Conservation (phyloP, 805 yeast species). For the Starmera amethionina region DNA sequence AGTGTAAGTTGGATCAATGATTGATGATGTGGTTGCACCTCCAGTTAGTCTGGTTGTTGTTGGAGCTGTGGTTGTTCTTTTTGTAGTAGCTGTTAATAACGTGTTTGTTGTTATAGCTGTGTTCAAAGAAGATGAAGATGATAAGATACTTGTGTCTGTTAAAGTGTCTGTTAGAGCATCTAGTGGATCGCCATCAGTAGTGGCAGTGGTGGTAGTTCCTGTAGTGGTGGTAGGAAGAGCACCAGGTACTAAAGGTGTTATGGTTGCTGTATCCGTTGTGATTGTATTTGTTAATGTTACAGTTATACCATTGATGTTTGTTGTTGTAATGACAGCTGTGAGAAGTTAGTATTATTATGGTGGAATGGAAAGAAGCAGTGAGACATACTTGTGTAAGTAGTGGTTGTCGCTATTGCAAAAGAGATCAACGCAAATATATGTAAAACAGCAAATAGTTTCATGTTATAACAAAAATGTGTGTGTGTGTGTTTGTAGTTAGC, state of each 20-base stretch:
- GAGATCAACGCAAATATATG: no score
- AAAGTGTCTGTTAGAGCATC: background rate
- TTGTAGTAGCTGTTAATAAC: background rate
- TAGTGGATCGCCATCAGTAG: background rate
- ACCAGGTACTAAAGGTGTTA: background rate
- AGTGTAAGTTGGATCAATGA: conserved; percentile 16
- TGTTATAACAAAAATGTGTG: no score
- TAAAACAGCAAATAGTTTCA: no score
- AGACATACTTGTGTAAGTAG: background rate
- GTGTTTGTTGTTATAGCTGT: conserved; percentile 1
- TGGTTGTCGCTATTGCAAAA: background rate
- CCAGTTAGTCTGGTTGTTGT: background rate
- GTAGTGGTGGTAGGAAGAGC: background rate
- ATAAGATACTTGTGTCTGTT: background rate
- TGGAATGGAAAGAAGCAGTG: background rate
- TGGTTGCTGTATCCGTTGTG: background rate
- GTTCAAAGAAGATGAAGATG: no score
- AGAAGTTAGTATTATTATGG: background rate
- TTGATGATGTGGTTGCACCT: background rate
- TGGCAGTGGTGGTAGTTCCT: background rate
- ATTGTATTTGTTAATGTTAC: background rate
- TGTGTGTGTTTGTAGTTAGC: no score
- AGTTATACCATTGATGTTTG: conserved; percentile 2
- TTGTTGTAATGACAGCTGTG: conserved; percentile 3
- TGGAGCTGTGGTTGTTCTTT: background rate